Evolutionary conservation across 331 rosid species (phyloP).

Genomic region (Saraca asoca): DNA sequence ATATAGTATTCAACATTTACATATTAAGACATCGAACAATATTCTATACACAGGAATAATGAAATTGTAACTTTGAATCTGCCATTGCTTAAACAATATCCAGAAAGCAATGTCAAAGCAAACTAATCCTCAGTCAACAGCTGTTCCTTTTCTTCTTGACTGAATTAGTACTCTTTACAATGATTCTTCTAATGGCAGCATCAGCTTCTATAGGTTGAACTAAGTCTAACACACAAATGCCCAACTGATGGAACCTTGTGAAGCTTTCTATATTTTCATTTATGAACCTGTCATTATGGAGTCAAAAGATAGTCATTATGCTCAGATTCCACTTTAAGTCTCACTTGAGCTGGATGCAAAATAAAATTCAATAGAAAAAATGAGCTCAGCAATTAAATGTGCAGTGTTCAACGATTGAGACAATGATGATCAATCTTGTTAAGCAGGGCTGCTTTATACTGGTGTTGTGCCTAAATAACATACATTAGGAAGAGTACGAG

Average conservation of each 20-base stretch:
- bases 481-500: not conserved
- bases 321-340: conserved; percentile 10
- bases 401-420: not conserved
- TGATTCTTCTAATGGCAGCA: conserved; percentile 5
- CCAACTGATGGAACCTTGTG: not conserved
- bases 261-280: conserved; percentile 4
- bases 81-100: not conserved
- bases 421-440: not conserved
- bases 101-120: not conserved
- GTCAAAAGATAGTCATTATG: not conserved
- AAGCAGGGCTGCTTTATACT: not conserved
- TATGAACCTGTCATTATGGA: conserved; percentile 4
- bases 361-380: not conserved
- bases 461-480: conserved; percentile 5
- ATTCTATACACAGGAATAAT: conserved; percentile 4
- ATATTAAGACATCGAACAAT: not conserved
- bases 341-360: not conserved
- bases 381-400: conserved; percentile 6
- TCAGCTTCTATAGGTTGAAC: not conserved
- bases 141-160: not conserved
- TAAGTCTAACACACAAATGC: not conserved
- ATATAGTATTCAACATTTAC: not conserved
- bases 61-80: too few species aligned
- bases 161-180: not conserved
- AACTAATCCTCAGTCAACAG: conserved; percentile 1